Percentiles rank a stretch among this genome's conserved stretches.
Conservation (phyloP, 768 basidiomycete species). For the Phallus indusiatus region DNA sequence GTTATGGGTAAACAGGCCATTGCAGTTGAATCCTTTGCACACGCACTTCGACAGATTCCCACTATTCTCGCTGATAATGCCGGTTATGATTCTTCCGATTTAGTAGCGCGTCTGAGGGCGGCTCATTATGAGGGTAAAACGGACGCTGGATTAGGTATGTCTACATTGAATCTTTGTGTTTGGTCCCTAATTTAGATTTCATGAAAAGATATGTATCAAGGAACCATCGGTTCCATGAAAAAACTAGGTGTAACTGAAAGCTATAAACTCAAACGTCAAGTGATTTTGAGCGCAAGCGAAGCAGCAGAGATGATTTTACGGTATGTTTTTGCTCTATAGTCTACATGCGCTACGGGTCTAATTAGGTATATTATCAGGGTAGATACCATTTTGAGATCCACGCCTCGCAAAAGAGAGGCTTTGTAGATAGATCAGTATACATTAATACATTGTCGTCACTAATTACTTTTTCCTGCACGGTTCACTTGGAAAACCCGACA, state of each 20-base stretch:
- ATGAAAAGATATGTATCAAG: conserved; percentile 77
- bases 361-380: conserved; percentile 39
- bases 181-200: background rate
- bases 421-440: conserved; percentile 29
- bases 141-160: conserved; percentile 83
- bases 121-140: conserved; percentile 85
- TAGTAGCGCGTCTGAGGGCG: conserved; percentile 81
- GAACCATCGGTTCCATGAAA: conserved; percentile 79
- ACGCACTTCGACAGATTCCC: conserved; percentile 89
- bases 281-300: conserved; percentile 88
- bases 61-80: conserved; percentile 97
- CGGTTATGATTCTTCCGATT: conserved; percentile 93
- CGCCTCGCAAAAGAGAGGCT: conserved; percentile 80
- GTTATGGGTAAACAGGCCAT: conserved; percentile 93
- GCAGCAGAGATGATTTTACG: conserved; percentile 98
- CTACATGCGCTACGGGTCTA: conserved; percentile 8
- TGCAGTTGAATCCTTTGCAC: conserved; percentile 85
- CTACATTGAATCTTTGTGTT: background rate
- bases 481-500: background rate
- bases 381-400: conserved; percentile 81
- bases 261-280: conserved; percentile 94
- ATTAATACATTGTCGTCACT: background rate
- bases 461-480: background rate
- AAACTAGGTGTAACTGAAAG: conserved; percentile 88
- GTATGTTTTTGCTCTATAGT: conserved; percentile 29